These are phyloP conservation scores for Evernia prunastri DNA, from an alignment of 495 filamentous ascomycete genomes.

Conservation along the genomic window DNA sequence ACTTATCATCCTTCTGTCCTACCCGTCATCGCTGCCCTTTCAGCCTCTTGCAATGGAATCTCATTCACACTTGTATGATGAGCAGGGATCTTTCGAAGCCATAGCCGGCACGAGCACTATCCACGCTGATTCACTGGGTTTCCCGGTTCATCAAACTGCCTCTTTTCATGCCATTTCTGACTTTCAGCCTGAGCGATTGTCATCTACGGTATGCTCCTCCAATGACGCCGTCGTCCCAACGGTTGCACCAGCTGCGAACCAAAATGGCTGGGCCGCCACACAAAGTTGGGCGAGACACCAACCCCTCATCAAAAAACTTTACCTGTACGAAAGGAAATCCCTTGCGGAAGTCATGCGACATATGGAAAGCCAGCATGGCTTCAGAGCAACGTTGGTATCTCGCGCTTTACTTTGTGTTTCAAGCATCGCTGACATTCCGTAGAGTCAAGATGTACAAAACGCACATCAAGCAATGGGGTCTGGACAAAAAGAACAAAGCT, in stretches of 20 bases:
- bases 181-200: not conserved
- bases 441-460: constrained; percentile 27
- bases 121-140: not conserved
- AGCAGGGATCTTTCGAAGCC: not conserved
- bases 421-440: not conserved
- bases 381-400: constrained; percentile 29
- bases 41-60: not conserved
- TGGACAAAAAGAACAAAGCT: constrained; percentile 31
- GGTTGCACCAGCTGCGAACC: not conserved
- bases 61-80: not conserved
- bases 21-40: not conserved
- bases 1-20: not conserved
- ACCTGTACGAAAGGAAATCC: constrained; percentile 19
- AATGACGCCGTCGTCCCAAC: not conserved
- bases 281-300: constrained; percentile 6
- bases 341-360: constrained; percentile 17
- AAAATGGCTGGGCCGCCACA: constrained; percentile 9
- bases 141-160: not conserved
- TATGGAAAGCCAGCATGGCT: constrained; percentile 27
- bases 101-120: not conserved
- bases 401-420: not conserved
- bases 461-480: constrained; percentile 27
- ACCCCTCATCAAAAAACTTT: constrained; percentile 7
- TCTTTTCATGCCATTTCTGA: not conserved
- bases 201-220: not conserved